Conservation (phyloP, 2,329 filamentous ascomycete species). For the Stachybotrys chartarum region DNA sequence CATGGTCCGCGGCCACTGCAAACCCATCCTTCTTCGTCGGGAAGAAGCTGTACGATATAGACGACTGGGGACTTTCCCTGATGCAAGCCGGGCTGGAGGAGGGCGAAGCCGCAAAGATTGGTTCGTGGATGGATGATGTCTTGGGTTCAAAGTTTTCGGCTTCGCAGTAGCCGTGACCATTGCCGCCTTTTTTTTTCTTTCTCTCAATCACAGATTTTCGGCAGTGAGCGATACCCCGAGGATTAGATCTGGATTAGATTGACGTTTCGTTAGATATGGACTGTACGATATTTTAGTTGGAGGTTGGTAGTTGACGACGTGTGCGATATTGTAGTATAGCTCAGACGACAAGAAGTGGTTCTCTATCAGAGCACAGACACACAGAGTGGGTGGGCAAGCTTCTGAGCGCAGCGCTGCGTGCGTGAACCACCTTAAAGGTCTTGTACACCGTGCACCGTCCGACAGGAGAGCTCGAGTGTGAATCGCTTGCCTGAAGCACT, state of each 20-base stretch:
- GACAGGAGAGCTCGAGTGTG: too few relatives aligned
- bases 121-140: constrained; percentile 22
- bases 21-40: constrained; percentile 3
- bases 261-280: background rate
- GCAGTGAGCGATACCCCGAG: background rate
- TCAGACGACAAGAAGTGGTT: too few relatives aligned
- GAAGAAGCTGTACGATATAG: constrained; percentile 10
- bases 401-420: too few relatives aligned
- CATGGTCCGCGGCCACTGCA: background rate
- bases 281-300: too few relatives aligned
- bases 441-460: too few relatives aligned
- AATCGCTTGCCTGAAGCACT: too few relatives aligned
- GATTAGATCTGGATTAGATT: background rate
- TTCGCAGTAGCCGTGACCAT: background rate
- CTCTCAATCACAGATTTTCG: background rate
- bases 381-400: too few relatives aligned
- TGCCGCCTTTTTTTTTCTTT: background rate
- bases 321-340: too few relatives aligned
- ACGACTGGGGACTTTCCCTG: constrained; percentile 17
- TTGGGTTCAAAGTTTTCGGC: constrained; percentile 14
- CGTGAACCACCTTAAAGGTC: too few relatives aligned
- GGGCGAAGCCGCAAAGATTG: constrained; percentile 13
- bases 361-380: too few relatives aligned
- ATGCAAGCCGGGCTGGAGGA: constrained; percentile 15
- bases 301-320: too few relatives aligned